These are phyloP conservation scores for Houttuynia cordata DNA, from an alignment of 164 flowering plant species.

Conservation along the genomic window DNA sequence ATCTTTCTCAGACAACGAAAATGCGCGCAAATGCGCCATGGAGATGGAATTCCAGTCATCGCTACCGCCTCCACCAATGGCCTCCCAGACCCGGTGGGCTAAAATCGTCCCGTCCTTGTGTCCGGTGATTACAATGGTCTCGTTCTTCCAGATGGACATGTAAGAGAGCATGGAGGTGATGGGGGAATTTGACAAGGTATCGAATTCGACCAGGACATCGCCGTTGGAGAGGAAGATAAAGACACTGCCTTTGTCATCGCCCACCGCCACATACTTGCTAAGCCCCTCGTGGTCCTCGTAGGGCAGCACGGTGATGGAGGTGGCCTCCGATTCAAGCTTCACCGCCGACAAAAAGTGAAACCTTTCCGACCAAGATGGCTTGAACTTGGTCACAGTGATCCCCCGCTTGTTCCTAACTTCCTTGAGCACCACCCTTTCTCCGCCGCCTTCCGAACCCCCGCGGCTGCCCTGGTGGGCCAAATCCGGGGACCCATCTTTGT, in stretches of 20 bases:
- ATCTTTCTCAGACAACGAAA: conserved; percentile 14
- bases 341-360: conserved; percentile 85
- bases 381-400: conserved; percentile 59
- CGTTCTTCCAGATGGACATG: conserved; percentile 61
- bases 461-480: no score
- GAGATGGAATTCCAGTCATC: conserved; percentile 59
- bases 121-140: conserved; percentile 72
- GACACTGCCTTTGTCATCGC: conserved; percentile 69
- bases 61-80: conserved; percentile 16
- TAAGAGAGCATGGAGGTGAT: conserved; percentile 67
- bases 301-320: conserved; percentile 62
- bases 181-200: conserved; percentile 37
- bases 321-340: conserved; percentile 62
- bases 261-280: conserved; percentile 81
- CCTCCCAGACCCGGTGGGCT: conserved; percentile 68
- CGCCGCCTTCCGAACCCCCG: no score
- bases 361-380: conserved; percentile 83
- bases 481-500: no score
- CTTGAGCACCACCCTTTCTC: no score
- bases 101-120: conserved; percentile 57
- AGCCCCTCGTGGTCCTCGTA: conserved; percentile 67
- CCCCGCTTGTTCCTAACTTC: conserved; percentile 8
- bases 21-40: conserved; percentile 36
- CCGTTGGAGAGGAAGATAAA: conserved; percentile 66
- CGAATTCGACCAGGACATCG: conserved; percentile 57